Evolutionary conservation across 306 rosid genomes (phyloP), one percentile per base, ranked within the genome.

Genomic region (Canavalia gladiata): DNA sequence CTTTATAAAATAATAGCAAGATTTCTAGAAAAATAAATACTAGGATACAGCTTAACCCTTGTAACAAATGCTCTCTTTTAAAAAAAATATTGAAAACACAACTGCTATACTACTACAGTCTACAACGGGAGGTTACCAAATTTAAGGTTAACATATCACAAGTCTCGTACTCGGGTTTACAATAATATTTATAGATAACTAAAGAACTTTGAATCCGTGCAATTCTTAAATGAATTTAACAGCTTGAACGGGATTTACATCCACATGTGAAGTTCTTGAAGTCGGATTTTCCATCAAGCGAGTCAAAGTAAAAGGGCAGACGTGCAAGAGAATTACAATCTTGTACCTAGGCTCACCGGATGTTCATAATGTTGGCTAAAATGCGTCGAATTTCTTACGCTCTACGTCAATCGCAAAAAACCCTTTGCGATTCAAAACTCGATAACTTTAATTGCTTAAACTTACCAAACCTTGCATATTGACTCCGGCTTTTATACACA

Each of bases 191-290:
- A 34, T 35, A 51, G 25, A 72, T 52, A 52, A 35, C 8, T 18
- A 51, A 2, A 8, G 33, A 51, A 51, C 9, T 34, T 8, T 9
- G 25, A 34, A 37, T 33, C 63, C 47, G 34, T 46, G 6, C 8
- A 9, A 7, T 30, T 30, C 41, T 52, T 64, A 31, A 25, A 7
- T 4, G 7, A 8, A 37, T 63, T 51, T 47, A 34, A 42, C 42
- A 49, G 33, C 72, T 59, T 34, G 28, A 65, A 0, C 46, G 11
- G 43, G 62, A 60, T 30, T 77, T 29, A 64, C 54, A 33, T 51
- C 11, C 5, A 62, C 79, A 83, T 71, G 70, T 72, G 80, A 52
- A 37, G 4, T 29, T 33, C 79, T 72, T 54, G 33, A 76, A 25
- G 82, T 39, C 29, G 66, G 55, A 50, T 43, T 56, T 35, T 66